Evolutionary conservation across 495 filamentous ascomycete genomes (phyloP), one percentile per base, ranked within the genome.

Genomic region (Peziza echinospora): DNA sequence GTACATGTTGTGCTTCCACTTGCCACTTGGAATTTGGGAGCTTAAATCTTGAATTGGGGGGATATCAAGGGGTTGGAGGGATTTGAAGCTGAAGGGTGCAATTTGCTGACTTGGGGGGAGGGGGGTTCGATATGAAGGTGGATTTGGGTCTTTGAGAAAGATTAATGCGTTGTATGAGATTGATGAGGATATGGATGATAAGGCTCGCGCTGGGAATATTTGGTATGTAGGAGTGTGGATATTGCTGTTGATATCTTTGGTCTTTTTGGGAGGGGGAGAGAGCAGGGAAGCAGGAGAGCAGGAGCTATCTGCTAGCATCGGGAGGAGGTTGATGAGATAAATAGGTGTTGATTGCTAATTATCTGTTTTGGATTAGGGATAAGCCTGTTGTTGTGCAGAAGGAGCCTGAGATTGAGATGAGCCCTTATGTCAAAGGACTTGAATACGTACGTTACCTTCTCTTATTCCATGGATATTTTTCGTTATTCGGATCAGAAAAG

Each of bases 401-500:
- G 52, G 71, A 81, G 48, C 61, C 69, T 3, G 67, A 70, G 13
- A 82, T 96, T 52, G 63, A 67, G 26, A 71, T 70, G 42, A 80
- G 71, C 49, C 68, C 74, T 17, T 97, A 93, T 61, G 81, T 86
- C 56, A 68, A 67, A 50, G 77, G 71, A 48, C 75, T 97, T 25
- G 80, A 93, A 51, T 59, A 63, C 45, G 84, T 82, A 24, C 57
- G 73, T 39, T 47, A 64, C 8, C 75, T 79, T 2, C 65, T 71
- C 3, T 60, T 63, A 23, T 69, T 76, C 67, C 1, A 67, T 76
- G 1, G 67, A 71, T 11, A 70, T 72, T 3, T 78, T 92, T 23
- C 76, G 80, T 25, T 86, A 80, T 64, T 94, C 84, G 80, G 85
- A 82, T 5, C 82, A 93, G 62, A 92, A 80, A 63, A 83, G 76